Conservation (phyloP, 2,329 filamentous ascomycete genomes). For the Clonostachys chloroleuca region DNA sequence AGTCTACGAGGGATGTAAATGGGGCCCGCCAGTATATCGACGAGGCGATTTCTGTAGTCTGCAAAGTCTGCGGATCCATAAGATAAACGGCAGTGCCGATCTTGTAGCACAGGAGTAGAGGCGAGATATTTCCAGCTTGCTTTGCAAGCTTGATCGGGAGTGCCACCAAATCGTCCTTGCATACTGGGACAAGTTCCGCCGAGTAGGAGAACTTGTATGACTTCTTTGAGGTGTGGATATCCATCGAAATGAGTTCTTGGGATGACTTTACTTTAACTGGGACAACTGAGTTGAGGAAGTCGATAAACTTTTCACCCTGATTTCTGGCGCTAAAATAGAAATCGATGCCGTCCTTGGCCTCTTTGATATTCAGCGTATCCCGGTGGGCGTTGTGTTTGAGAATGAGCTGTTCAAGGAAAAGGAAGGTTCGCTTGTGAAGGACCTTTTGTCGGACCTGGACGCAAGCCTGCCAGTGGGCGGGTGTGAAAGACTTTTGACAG, state of each 20-base stretch:
- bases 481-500: constrained; percentile 92
- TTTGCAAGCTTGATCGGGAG: constrained; percentile 87
- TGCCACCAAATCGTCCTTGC: constrained; percentile 95
- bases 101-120: constrained; percentile 79
- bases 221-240: constrained; percentile 84
- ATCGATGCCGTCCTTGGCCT: constrained; percentile 91
- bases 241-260: constrained; percentile 86
- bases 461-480: constrained; percentile 89
- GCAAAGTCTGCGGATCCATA: constrained; percentile 84
- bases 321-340: constrained; percentile 92
- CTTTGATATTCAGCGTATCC: constrained; percentile 97
- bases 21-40: constrained; percentile 88
- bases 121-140: constrained; percentile 81
- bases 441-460: constrained; percentile 98
- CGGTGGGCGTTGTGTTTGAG: constrained; percentile 88
- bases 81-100: constrained; percentile 89
- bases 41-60: constrained; percentile 80
- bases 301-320: constrained; percentile 86
- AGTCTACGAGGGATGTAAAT: constrained; percentile 79
- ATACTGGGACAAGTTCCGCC: constrained; percentile 85
- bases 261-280: constrained; percentile 74
- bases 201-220: constrained; percentile 95
- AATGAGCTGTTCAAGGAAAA: constrained; percentile 85
- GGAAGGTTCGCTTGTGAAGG: constrained; percentile 77
- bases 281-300: constrained; percentile 80